Evolutionary conservation across 1,284 basidiomycete species (phyloP).

Genomic region (Cryptococcus sp.): DNA sequence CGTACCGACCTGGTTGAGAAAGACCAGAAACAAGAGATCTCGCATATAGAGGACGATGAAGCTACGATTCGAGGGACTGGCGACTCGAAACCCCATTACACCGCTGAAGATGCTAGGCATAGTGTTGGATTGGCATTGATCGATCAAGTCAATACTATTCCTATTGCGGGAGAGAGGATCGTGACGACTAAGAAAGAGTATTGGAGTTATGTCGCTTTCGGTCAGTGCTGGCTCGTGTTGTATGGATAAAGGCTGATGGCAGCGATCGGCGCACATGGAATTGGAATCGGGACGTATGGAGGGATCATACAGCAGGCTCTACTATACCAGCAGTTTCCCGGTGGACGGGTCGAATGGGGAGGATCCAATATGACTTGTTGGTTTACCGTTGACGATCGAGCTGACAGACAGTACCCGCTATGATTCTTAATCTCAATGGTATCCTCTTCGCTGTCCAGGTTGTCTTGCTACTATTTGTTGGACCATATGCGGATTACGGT

Average conservation of each 20-base stretch:
- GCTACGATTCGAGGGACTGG: not conserved
- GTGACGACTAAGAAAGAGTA: not conserved
- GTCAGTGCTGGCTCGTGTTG: not conserved
- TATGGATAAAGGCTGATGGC: not conserved
- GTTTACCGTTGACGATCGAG: not conserved
- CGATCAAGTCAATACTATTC: not conserved
- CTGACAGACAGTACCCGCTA: conserved; percentile 14
- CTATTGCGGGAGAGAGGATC: not conserved
- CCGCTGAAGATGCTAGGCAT: not conserved
- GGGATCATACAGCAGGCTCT: conserved; percentile 7
- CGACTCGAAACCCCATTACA: not conserved
- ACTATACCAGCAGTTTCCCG: conserved; percentile 5
- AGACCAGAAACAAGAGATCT: not conserved
- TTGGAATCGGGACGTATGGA: not conserved
- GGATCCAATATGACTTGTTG: conserved; percentile 2
- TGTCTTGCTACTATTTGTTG: conserved; percentile 15
- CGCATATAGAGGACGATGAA: not conserved
- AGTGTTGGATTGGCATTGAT: conserved; percentile 1
- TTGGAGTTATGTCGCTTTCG: conserved; percentile 1
- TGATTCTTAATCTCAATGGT: conserved; percentile 21
- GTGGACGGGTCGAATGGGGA: conserved; percentile 6
- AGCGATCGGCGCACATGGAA: not conserved
- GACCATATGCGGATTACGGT: conserved; percentile 23
- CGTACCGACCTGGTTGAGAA: no score
- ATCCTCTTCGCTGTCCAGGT: conserved; percentile 22